phyloP scores from a whole-genome alignment of 371 early-diverging fungal genomes.

The Mucor circinelloides region DNA sequence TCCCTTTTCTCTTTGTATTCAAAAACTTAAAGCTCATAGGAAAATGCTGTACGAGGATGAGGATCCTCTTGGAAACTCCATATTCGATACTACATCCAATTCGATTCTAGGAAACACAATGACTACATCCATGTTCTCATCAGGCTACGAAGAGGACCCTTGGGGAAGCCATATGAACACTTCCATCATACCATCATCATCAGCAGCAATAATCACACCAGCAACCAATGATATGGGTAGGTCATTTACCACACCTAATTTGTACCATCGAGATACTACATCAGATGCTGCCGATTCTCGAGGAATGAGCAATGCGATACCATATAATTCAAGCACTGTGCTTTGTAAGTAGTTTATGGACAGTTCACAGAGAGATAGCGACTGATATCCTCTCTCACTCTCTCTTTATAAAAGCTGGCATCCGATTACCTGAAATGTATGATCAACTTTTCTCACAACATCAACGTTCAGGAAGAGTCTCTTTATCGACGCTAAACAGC shows the following conservation, averaged over 20 bases:
- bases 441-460: constrained; percentile 49
- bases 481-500: constrained; percentile 47
- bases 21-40: background rate
- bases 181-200: background rate
- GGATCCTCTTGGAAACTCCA: constrained; percentile 33
- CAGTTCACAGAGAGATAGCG: background rate
- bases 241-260: constrained; percentile 24
- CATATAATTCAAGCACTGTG: constrained; percentile 7
- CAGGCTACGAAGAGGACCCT: constrained; percentile 38
- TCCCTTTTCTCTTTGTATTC: background rate
- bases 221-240: constrained; percentile 6
- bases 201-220: background rate
- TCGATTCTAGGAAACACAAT: constrained; percentile 25
- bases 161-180: constrained; percentile 28
- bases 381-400: too few relatives aligned
- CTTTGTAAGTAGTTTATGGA: constrained; percentile 10
- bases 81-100: constrained; percentile 23
- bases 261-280: constrained; percentile 8
- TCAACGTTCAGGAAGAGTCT: constrained; percentile 50
- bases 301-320: background rate
- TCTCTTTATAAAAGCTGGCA: constrained; percentile 35
- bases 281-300: constrained; percentile 10
- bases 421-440: constrained; percentile 47
- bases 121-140: constrained; percentile 30
- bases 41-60: constrained; percentile 35